These are phyloP conservation scores for Xenosphaeropsis pyriputrescens DNA, from an alignment of 2,329 filamentous ascomycete species.

Conservation along the genomic window DNA sequence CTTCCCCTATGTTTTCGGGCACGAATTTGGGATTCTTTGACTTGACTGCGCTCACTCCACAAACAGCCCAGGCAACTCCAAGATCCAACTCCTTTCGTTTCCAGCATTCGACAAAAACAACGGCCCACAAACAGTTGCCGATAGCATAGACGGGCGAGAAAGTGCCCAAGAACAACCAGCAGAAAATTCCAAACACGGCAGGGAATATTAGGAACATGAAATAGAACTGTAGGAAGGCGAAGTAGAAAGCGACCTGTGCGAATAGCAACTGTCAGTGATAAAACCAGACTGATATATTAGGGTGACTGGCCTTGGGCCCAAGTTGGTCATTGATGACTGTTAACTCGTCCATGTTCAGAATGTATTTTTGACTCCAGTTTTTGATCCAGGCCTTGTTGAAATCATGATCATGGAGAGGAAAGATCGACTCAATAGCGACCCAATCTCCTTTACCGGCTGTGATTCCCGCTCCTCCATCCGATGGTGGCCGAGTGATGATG, in stretches of 20 bases:
- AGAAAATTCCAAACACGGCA: slow-evolving; percentile 58
- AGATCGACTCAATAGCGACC: slow-evolving; percentile 59
- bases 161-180: slow-evolving; percentile 70
- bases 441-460: slow-evolving; percentile 54
- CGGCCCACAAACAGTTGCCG: slow-evolving; percentile 67
- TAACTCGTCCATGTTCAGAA: slow-evolving; percentile 49
- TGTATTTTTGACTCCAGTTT: slow-evolving; percentile 57
- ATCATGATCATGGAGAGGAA: slow-evolving; percentile 62
- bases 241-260: slow-evolving; percentile 71
- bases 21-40: slow-evolving; percentile 62
- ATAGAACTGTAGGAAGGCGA: slow-evolving; percentile 85
- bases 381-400: slow-evolving; percentile 68
- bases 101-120: slow-evolving; percentile 90
- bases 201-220: slow-evolving; percentile 77
- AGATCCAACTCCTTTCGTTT: slow-evolving; percentile 84
- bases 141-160: slow-evolving; percentile 74
- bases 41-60: slow-evolving; percentile 71
- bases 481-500: slow-evolving; percentile 58
- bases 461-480: slow-evolving; percentile 68
- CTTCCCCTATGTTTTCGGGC: slow-evolving; percentile 62
- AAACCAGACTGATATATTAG: slow-evolving; percentile 78
- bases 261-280: slow-evolving; percentile 76
- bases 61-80: slow-evolving; percentile 76
- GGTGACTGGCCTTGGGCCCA: slow-evolving; percentile 38
- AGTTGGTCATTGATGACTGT: slow-evolving; percentile 63